phyloP scores from a whole-genome alignment of 768 basidiomycete species.

The Mycena maculata region DNA sequence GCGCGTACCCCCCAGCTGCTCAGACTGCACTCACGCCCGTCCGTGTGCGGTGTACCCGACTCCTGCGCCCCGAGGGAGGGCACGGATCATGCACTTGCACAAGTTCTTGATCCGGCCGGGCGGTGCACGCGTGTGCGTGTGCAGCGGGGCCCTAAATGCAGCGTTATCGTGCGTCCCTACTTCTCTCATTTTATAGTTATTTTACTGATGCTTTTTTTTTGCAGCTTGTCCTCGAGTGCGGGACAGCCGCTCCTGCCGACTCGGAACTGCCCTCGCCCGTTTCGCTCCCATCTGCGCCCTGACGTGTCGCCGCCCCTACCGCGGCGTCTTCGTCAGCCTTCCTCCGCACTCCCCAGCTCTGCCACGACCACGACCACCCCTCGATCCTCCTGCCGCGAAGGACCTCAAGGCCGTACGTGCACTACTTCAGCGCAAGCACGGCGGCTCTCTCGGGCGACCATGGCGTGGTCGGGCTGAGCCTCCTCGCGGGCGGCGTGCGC shows the following conservation, averaged over 20 bases:
- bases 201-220: too few relatives aligned
- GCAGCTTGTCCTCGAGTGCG: too few relatives aligned
- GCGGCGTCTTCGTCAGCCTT: slow-evolving; percentile 36
- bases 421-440: slow-evolving; percentile 67
- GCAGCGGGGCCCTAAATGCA: neutral
- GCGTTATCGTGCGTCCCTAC: too few relatives aligned
- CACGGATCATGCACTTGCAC: slow-evolving; percentile 1
- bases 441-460: slow-evolving; percentile 89
- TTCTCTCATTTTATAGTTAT: too few relatives aligned
- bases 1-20: slow-evolving; percentile 1
- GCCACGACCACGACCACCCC: slow-evolving; percentile 28
- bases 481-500: too few relatives aligned
- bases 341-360: slow-evolving; percentile 32
- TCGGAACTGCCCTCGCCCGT: too few relatives aligned
- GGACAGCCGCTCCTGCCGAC: too few relatives aligned
- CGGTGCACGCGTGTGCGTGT: slow-evolving; percentile 16
- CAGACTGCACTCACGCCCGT: slow-evolving; percentile 5
- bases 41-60: slow-evolving; percentile 6
- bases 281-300: too few relatives aligned
- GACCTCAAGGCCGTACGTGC: slow-evolving; percentile 83
- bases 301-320: slow-evolving; percentile 38
- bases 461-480: slow-evolving; percentile 86
- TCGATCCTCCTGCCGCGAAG: slow-evolving; percentile 61
- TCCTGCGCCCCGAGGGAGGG: neutral
- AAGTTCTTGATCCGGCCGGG: slow-evolving; percentile 8